A percentile compares a stretch with the other conserved stretches of the same genome.
Evolutionary conservation across 129 eudicot species (phyloP).

Genomic region (Ambrosia artemisiifolia): DNA sequence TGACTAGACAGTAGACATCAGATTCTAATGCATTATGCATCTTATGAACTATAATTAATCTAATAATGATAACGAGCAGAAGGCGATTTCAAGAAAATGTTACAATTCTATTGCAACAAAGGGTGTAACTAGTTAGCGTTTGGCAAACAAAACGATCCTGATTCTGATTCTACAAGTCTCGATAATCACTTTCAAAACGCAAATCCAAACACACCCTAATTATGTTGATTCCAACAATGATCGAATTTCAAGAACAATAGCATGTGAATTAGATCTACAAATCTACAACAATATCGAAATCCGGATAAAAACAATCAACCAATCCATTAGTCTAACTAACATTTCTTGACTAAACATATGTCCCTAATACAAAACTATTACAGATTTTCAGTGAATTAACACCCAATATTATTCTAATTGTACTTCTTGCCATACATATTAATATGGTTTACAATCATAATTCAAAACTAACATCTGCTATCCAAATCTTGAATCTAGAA

Average conservation of each 20-base stretch:
- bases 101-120: no score
- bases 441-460: background rate
- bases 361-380: background rate
- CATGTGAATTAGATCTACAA: background rate
- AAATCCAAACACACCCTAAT: background rate
- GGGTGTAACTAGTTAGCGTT: background rate
- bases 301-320: background rate
- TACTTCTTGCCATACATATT: background rate
- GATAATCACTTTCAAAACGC: background rate
- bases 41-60: background rate
- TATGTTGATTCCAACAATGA: background rate
- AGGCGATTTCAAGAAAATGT: background rate
- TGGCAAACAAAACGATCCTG: background rate
- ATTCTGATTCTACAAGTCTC: background rate
- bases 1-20: background rate
- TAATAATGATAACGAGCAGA: background rate
- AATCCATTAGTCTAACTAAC: background rate
- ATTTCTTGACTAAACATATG: background rate
- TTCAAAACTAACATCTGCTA: background rate
- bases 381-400: background rate
- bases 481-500: background rate
- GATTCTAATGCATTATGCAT: no score
- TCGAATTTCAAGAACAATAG: background rate
- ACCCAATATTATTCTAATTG: background rate
- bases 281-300: background rate